Evolutionary conservation across 768 basidiomycete genomes (phyloP), one percentile per base, ranked within the genome.

Genomic region (Lactifluus piperatus): DNA sequence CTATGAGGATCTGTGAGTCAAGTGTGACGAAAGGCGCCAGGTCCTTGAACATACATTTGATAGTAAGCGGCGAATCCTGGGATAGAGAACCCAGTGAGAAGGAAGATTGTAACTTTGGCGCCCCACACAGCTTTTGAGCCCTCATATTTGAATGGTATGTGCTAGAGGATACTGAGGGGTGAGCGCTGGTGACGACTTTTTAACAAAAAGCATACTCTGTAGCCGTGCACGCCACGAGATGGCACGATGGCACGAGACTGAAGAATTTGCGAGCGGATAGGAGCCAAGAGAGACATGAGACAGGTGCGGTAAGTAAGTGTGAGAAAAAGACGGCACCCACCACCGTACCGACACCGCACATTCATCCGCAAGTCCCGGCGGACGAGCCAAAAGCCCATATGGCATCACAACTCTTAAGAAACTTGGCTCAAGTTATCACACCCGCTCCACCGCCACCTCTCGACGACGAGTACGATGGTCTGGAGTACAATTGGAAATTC

Each of bases 401-500:
- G 54, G 43, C 36, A 4, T 47, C 50, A 36, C 29, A 45, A n/a
- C 3, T 64, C 37, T 18, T 57, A 27, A 36, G 8, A 29, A 50
- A 62, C 20, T 16, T 63, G 5, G 10, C 52, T 5, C 56, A 30
- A 26, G 11, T 44, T 37, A 67, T 89, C 62, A 81, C 83, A 5
- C 87, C 87, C 11, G 77, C 82, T 0, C 80, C 83, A 3, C 74
- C 82, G 56, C 66, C 82, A 55, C 66, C 78, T 34, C 75, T 80
- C 24, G 72, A 76, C 11, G 71, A 74, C 7, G 75, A 86, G 8
- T 97, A 93, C 70, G 78, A 86, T 36, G 93, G 92, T 20, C 71
- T 81, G 47, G 80, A 97, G 71, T 85, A 76, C 70, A 77, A 73
- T 62, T 94, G 86, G 85, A 84, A 79, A 68, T 75, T 82, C 56